Base-by-base conservation (phyloP, 2,329 filamentous ascomycete genomes). In the Neonectria faginata region DNA sequence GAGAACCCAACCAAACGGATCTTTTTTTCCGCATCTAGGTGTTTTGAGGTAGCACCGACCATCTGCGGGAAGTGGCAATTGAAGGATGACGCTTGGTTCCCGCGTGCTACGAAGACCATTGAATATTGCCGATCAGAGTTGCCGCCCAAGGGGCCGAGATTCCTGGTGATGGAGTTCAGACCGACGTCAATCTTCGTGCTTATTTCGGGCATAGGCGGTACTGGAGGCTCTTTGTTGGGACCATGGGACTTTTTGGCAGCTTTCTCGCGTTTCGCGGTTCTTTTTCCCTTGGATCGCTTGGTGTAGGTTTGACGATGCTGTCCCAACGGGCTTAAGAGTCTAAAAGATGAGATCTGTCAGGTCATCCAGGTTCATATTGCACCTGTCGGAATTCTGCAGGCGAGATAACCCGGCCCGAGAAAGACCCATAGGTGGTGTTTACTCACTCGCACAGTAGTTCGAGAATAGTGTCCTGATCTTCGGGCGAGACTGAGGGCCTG, bases 371-470 rank as follows among this genome's bases (percentile, higher is more conserved):
- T 31, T 11, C 27, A 10, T 10, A 31, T 10, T 18, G 6, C 12
- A 2, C 5, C 18, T 6, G 47, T 3, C 12, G 16, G 5, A 27
- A 11, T 11, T 29, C 14, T 50, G 5, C 1, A 48, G n/a, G 11
- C 5, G 18, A 20, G n/a, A 6, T 31, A 2, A 5, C 18, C 11
- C 14, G 11, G 20, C 12, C 20, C 14, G 6, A 14, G 14, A 14
- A 47, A 14, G 11, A 12, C 5, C 16, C 44, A 12, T 45, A 10
- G 11, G 14, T 39, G 18, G 27, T 29, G 9, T 80, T 53, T 47
- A 70, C 77, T 63, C 83, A 92, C 90, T 82, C 85, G 85, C 87
- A 91, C 5, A 92, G 81, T 53, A 93, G 80, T 67, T 92, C 89
- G 10, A 92, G 74, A 41, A 92, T 89, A 4, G 84, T 82, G 56